These are phyloP conservation scores for Pichia gijzeniarum DNA, from an alignment of 805 yeast genomes.

Conservation along the genomic window DNA sequence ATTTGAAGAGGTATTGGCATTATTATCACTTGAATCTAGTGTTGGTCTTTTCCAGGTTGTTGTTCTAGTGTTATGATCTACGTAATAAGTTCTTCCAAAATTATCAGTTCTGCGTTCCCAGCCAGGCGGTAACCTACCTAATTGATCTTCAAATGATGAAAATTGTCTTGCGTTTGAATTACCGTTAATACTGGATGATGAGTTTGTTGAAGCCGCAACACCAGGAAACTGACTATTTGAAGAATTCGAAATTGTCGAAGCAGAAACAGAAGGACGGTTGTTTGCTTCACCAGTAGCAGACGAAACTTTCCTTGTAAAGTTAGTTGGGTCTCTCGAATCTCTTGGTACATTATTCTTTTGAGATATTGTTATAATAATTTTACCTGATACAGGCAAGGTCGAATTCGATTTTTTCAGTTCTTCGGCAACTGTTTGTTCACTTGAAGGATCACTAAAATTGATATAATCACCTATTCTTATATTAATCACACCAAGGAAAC, in stretches of 20 bases:
- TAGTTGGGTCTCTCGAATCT: constrained; percentile 29
- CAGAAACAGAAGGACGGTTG: constrained; percentile 1
- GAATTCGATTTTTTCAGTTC: constrained; percentile 90
- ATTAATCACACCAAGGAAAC: constrained; percentile 94
- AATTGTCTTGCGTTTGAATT: constrained; percentile 49
- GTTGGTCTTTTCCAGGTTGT: constrained; percentile 99
- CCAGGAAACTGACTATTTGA: constrained; percentile 23
- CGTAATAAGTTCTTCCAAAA: constrained; percentile 95
- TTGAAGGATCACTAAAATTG: constrained; percentile 44
- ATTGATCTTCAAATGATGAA: constrained; percentile 94
- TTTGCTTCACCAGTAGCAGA: constrained; percentile 1
- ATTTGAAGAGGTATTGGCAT: constrained; percentile 20
- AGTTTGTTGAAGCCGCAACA: constrained; percentile 18
- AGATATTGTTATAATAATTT: constrained; percentile 71
- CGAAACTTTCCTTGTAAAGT: constrained; percentile 16
- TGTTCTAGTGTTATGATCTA: constrained; percentile 94
- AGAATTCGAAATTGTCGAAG: constrained; percentile 5
- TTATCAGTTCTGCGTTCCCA: constrained; percentile 99
- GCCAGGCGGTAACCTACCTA: constrained; percentile 94
- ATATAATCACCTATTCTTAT: constrained; percentile 84
- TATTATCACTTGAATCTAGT: constrained; percentile 60
- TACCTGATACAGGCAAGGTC: constrained; percentile 87
- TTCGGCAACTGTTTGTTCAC: constrained; percentile 85
- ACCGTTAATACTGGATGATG: neutral
- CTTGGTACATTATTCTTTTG: constrained; percentile 29